Conservation (phyloP, 1,284 basidiomycete species). For the Exsudoporus floridanus region DNA sequence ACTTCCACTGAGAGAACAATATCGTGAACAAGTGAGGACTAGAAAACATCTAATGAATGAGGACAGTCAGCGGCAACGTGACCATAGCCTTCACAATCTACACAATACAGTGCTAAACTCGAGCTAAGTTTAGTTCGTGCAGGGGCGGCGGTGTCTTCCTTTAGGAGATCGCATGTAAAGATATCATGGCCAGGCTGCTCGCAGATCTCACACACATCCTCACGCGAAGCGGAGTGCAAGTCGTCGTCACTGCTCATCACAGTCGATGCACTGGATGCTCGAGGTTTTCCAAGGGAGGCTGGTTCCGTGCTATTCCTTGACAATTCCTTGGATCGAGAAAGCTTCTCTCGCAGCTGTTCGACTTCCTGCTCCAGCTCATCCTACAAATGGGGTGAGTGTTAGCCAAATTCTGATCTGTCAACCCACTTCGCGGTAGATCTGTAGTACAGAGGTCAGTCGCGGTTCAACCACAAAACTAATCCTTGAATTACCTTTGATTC, state of each 20-base stretch:
- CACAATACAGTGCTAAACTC: constrained; percentile 54
- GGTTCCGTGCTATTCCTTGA: constrained; percentile 51
- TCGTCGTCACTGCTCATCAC: constrained; percentile 21
- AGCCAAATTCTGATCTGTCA: not conserved
- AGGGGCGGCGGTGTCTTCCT: constrained; percentile 36
- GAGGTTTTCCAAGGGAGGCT: constrained; percentile 32
- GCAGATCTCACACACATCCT: constrained; percentile 77
- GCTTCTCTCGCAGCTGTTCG: constrained; percentile 69
- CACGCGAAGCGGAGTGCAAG: constrained; percentile 20
- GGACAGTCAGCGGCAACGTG: constrained; percentile 72
- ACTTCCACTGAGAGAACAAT: constrained; percentile 12
- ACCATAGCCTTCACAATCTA: constrained; percentile 75
- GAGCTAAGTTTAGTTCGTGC: constrained; percentile 8
- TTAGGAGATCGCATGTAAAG: constrained; percentile 69
- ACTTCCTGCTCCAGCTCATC: constrained; percentile 90
- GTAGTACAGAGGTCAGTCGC: constrained; percentile 13
- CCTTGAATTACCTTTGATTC: constrained; percentile 71
- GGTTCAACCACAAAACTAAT: not conserved
- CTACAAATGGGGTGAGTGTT: constrained; percentile 34
- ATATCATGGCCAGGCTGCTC: constrained; percentile 81
- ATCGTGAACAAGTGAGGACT: constrained; percentile 11
- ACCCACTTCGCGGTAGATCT: constrained; percentile 85
- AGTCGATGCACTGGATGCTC: constrained; percentile 29
- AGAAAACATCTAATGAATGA: constrained; percentile 80
- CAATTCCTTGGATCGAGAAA: constrained; percentile 55